phyloP scores from a whole-genome alignment of 108 stramenopile genomes.

The Nannochloropsis gaditana region DNA sequence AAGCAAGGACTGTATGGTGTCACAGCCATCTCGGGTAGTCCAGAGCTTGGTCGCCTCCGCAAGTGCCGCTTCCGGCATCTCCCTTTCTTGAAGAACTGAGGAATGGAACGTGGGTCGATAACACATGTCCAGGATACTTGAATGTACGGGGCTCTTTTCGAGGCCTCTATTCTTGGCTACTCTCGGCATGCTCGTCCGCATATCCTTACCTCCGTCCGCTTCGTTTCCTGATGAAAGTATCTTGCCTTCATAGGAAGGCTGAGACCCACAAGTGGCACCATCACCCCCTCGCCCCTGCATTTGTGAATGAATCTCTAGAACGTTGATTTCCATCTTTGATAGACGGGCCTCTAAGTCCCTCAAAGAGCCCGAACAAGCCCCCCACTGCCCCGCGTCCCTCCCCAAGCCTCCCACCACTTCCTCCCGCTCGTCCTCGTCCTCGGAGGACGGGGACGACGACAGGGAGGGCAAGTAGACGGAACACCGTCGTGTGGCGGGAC shows the following conservation, averaged over 20 bases:
- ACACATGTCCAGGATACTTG: too few species aligned
- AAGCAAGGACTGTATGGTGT: neutral
- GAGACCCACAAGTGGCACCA: neutral
- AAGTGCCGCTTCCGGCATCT: too few species aligned
- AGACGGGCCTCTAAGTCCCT: neutral
- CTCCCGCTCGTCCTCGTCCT: neutral
- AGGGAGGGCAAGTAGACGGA: neutral
- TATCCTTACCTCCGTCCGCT: neutral
- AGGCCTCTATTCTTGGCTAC: neutral
- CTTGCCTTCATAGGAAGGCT: neutral
- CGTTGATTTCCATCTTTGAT: neutral
- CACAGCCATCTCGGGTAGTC: neutral
- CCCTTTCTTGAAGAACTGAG: too few species aligned
- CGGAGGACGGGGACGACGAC: neutral
- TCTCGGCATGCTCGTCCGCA: neutral
- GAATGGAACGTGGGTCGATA: too few species aligned
- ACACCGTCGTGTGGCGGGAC: neutral
- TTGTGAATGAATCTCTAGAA: neutral
- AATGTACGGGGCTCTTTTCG: too few species aligned
- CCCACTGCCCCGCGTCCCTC: neutral
- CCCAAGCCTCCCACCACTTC: neutral
- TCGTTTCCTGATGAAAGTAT: neutral
- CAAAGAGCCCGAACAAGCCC: neutral
- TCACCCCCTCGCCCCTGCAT: neutral
- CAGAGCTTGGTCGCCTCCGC: too few species aligned